phyloP scores from a whole-genome alignment of 805 yeast species.

The Teunomyces barrocoloradensis region DNA sequence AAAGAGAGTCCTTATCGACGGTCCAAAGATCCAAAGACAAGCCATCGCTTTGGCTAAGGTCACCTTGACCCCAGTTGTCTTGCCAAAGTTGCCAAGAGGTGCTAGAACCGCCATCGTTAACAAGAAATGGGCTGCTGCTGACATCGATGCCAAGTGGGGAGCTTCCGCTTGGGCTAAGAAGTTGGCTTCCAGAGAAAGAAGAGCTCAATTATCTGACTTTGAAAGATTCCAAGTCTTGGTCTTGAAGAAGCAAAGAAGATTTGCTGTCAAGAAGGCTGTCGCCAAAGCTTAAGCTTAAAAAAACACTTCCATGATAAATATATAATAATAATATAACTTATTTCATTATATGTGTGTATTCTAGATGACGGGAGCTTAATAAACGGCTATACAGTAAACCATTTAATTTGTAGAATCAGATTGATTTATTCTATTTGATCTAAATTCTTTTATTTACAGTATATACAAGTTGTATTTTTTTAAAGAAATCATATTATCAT shows the following conservation, averaged over 20 bases:
- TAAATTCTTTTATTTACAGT: conserved; percentile 1
- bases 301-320: conserved; percentile 8
- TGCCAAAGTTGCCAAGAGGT: conserved; percentile 89
- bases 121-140: conserved; percentile 93
- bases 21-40: conserved; percentile 96
- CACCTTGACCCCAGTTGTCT: conserved; percentile 88
- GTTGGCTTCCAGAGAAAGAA: conserved; percentile 91
- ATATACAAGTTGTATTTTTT: neutral
- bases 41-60: conserved; percentile 82
- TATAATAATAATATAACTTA: conserved; percentile 12
- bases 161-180: conserved; percentile 96
- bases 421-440: neutral
- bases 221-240: conserved; percentile 99
- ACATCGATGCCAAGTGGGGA: conserved; percentile 86
- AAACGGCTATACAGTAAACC: neutral
- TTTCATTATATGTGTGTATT: conserved; percentile 23
- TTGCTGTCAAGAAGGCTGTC: conserved; percentile 91
- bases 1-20: conserved; percentile 97
- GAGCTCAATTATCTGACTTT: conserved; percentile 91
- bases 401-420: neutral
- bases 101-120: conserved; percentile 79
- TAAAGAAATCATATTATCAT: neutral
- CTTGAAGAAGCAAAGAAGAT: conserved; percentile 96
- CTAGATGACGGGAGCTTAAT: conserved; percentile 13
- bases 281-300: conserved; percentile 75